A percentile compares a stretch with the other conserved stretches of the same genome.
Conservation (phyloP, 768 basidiomycete species). For the Kwoniella newhampshirensis region DNA sequence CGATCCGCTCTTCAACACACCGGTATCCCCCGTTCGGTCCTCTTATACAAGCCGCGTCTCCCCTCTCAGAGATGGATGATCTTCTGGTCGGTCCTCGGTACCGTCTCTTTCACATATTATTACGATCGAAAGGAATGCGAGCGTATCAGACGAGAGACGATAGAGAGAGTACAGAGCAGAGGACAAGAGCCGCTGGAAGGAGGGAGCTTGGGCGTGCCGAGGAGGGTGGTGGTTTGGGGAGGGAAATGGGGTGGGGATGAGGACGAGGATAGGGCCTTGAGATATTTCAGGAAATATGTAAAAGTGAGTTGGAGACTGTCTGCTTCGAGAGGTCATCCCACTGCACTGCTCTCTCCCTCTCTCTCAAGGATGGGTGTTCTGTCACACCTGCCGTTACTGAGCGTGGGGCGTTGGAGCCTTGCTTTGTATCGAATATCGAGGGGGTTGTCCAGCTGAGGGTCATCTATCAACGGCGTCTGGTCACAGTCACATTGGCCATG, state of each 20-base stretch:
- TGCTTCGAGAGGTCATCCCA: no score
- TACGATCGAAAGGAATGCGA: slow-evolving; percentile 82
- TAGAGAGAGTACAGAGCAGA: slow-evolving; percentile 75
- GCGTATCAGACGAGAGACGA: slow-evolving; percentile 71
- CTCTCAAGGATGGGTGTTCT: not conserved
- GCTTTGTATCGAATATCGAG: no score
- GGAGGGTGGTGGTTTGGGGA: slow-evolving; percentile 82
- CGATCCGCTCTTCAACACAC: slow-evolving; percentile 54
- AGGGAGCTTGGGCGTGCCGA: slow-evolving; percentile 61
- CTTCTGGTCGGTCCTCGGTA: slow-evolving; percentile 83
- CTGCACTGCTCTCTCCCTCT: not conserved
- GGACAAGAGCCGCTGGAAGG: slow-evolving; percentile 67
- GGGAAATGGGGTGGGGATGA: slow-evolving; percentile 94
- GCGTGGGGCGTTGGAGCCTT: slow-evolving; percentile 38
- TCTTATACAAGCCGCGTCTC: slow-evolving; percentile 77
- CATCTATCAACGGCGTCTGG: no score
- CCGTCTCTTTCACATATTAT: slow-evolving; percentile 67
- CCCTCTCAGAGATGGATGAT: slow-evolving; percentile 94
- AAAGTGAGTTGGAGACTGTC: slow-evolving; percentile 66
- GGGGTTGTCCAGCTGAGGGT: no score
- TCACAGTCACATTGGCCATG: no score
- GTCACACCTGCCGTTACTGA: not conserved
- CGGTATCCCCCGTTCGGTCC: slow-evolving; percentile 69
- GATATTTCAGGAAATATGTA: slow-evolving; percentile 93
- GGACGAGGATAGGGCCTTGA: slow-evolving; percentile 76